phyloP scores from a whole-genome alignment of 1,139 yeast species.

The Kodamaea alishanica region DNA sequence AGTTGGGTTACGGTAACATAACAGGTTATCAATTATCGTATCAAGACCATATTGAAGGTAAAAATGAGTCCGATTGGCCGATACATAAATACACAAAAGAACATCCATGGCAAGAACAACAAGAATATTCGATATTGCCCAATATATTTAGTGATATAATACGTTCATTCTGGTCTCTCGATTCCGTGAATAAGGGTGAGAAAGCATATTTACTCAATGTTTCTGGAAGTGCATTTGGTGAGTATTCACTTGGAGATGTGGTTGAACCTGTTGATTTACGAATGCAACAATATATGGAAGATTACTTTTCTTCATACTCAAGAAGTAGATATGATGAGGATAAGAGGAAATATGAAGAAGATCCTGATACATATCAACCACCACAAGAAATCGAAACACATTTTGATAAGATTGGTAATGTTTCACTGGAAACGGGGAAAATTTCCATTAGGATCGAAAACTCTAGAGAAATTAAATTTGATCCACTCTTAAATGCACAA shows the following conservation, averaged over 20 bases:
- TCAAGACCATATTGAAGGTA: conserved; percentile 46
- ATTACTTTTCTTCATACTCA: conserved; percentile 30
- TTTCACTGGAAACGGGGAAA: conserved; percentile 25
- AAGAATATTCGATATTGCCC: conserved; percentile 59
- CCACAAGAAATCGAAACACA: conserved; percentile 13
- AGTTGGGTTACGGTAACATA: conserved; percentile 61
- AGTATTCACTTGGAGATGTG: conserved; percentile 26
- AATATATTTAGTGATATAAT: conserved; percentile 49
- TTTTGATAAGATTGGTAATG: conserved; percentile 26
- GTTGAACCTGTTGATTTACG: conserved; percentile 17
- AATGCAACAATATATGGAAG: conserved; percentile 43
- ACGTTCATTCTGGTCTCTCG: conserved; percentile 45
- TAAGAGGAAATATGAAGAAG: conserved; percentile 24
- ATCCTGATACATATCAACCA: conserved; percentile 24
- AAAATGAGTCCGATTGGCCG: conserved; percentile 54
- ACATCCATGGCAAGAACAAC: conserved; percentile 51
- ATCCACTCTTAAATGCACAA: conserved; percentile 30
- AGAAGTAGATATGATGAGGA: conserved; percentile 22
- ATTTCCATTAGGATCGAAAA: conserved; percentile 20
- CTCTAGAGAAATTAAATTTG: conserved; percentile 6
- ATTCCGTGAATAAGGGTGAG: conserved; percentile 13
- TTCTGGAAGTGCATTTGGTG: conserved; percentile 48
- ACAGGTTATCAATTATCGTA: conserved; percentile 71
- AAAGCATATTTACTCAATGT: conserved; percentile 47
- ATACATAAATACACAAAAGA: conserved; percentile 39